Evolutionary conservation across 495 filamentous ascomycete genomes (phyloP).

Genomic region (Friedmanniomyces endolithicus): DNA sequence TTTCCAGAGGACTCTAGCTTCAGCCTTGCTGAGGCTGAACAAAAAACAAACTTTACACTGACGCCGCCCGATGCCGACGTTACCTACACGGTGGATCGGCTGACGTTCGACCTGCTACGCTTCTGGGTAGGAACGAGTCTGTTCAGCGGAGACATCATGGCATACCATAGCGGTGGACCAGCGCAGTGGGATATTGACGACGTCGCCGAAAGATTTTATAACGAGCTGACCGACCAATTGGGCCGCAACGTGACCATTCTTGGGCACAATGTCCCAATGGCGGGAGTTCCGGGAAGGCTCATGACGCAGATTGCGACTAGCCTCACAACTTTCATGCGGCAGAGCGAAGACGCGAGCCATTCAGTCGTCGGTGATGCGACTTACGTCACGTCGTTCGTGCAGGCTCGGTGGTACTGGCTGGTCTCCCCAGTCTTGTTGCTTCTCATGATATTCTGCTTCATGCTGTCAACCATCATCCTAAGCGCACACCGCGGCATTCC

Average conservation of each 20-base stretch:
- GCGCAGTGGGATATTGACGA: not conserved
- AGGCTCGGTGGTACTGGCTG: conserved; percentile 1
- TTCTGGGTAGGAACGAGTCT: not conserved
- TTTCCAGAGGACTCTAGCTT: not conserved
- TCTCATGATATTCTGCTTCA: not conserved
- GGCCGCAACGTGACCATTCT: not conserved
- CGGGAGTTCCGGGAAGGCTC: not conserved
- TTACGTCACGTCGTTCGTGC: not conserved
- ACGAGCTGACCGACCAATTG: not conserved
- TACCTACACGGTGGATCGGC: not conserved
- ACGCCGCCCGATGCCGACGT: not conserved
- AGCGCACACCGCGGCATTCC: not conserved
- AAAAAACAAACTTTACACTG: not conserved
- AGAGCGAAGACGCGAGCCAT: not conserved
- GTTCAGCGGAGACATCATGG: not conserved
- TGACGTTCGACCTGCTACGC: not conserved
- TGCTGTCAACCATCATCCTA: not conserved
- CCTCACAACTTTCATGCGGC: conserved; percentile 2
- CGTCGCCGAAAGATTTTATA: not conserved
- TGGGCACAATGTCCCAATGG: not conserved
- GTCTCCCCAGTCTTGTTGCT: not conserved
- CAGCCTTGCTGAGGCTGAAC: not conserved
- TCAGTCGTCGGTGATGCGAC: not conserved
- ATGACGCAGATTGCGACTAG: not conserved
- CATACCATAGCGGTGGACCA: too few relatives aligned